Conservation (phyloP, 2,329 filamentous ascomycete species). For the Phaeoacremonium minimum region DNA sequence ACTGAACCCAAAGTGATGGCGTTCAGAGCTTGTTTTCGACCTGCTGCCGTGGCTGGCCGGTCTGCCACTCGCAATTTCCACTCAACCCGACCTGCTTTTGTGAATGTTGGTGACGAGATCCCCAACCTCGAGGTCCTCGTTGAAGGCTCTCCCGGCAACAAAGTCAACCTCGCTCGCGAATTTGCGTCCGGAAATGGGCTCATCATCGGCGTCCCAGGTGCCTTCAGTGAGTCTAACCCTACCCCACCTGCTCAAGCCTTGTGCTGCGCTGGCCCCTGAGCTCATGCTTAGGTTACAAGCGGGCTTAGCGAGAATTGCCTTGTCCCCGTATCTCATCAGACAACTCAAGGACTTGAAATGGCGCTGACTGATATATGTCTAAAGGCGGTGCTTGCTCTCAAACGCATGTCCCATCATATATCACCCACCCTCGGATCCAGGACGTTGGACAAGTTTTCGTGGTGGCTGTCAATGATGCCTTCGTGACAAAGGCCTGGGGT, state of each 20-base stretch:
- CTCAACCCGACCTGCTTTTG: slow-evolving; percentile 54
- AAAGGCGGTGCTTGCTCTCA: slow-evolving; percentile 44
- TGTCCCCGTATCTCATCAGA: too few species aligned
- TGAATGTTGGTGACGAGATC: slow-evolving; percentile 75
- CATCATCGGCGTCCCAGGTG: slow-evolving; percentile 80
- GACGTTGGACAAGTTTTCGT: slow-evolving; percentile 83
- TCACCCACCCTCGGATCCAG: slow-evolving; percentile 73
- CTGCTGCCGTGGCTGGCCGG: slow-evolving; percentile 6
- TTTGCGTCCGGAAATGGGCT: slow-evolving; percentile 68
- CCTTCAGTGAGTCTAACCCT: slow-evolving; percentile 46
- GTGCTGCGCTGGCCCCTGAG: neutral
- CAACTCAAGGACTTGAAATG: too few species aligned
- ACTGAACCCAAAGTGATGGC: too few species aligned
- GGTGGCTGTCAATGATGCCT: slow-evolving; percentile 88
- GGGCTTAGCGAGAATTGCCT: too few species aligned
- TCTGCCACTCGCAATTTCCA: slow-evolving; percentile 48
- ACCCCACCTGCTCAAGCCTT: neutral
- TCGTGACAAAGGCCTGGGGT: slow-evolving; percentile 94
- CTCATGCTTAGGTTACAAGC: too few species aligned
- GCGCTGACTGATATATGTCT: neutral
- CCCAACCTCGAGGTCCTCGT: slow-evolving; percentile 74
- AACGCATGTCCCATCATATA: slow-evolving; percentile 79
- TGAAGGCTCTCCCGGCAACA: slow-evolving; percentile 86
- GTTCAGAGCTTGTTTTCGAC: slow-evolving; percentile 8
- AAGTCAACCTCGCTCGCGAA: slow-evolving; percentile 80